phyloP scores from a whole-genome alignment of 345 rosid genomes.

The Fremontodendron californicum region DNA sequence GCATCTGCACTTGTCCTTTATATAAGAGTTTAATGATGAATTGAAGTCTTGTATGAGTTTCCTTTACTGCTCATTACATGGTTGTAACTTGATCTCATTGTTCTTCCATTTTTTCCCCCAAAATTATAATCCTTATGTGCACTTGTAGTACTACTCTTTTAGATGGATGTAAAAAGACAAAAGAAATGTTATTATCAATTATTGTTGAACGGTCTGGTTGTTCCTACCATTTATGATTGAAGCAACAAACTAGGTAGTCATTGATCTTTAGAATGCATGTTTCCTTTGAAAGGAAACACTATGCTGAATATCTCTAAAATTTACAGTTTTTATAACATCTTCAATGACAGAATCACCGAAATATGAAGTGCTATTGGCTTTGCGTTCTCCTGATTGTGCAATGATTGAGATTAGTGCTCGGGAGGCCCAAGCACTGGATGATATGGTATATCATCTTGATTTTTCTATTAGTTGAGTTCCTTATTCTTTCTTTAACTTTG shows the following conservation, averaged over 20 bases:
- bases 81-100: constrained; percentile 2
- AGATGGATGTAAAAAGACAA: background rate
- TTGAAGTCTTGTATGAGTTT: background rate
- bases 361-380: constrained; percentile 41
- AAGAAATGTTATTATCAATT: background rate
- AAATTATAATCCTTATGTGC: background rate
- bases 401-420: constrained; percentile 40
- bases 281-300: background rate
- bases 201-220: background rate
- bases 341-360: constrained; percentile 52
- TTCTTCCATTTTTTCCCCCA: background rate
- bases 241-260: background rate
- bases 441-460: constrained; percentile 26
- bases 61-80: background rate
- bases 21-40: background rate
- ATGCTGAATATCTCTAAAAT: background rate
- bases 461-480: constrained; percentile 14
- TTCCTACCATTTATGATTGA: constrained; percentile 2
- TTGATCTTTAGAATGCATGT: background rate
- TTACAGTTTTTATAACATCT: constrained; percentile 4
- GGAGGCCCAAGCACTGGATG: constrained; percentile 39
- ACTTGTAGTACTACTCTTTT: background rate
- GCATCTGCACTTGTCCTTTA: background rate
- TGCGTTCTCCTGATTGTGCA: constrained; percentile 42
- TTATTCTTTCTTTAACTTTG: constrained; percentile 18